Base-by-base conservation (phyloP, 345 rosid species). In the Linum tenue region DNA sequence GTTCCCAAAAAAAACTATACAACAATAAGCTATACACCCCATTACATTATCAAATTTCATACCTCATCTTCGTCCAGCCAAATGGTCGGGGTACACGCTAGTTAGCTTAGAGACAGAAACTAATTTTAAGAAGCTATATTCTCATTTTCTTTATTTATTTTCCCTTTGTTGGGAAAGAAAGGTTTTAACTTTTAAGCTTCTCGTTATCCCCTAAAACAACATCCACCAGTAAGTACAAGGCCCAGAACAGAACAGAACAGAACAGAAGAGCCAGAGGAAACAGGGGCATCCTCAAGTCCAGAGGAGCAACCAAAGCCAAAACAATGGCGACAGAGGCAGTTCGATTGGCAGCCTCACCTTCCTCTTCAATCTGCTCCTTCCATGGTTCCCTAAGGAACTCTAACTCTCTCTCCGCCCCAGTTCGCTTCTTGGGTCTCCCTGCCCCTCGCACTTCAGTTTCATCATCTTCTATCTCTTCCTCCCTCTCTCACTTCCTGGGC, bases 251-350 rank as follows among this genome's bases (percentile, higher is more conserved):
- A 5, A 51, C 37, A 15, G 69, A 62, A n/a, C n/a, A n/a, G 71
- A 60, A 57, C 40, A 68, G 14, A 37, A 35, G 41, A 10, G 48
- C 5, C 55, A 37, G 39, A 57, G 64, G 31, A 22, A 22, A 22
- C 31, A 22, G 31, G 31, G 31, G 31, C 31, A 22, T 22, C 31
- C 31, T 22, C 31, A 22, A 22, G 31, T 22, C 62, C 12, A 12
- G 16, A 15, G 22, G 14, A 39, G 7, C 31, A 22, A 22, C 16
- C 14, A 58, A 39, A 72, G 76, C 56, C 73, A 58, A 40, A 56
- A 14, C 67, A 9, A 92, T 92, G 98, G 97, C 96, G 17, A 78
- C 86, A 36, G 96, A 87, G 76, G 78, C 86, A 59, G 41, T 89
- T 62, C 81, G 86, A 41, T 57, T 84, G n/a, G 62, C 87, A 16